These are phyloP conservation scores for Leccinum boreale DNA, from an alignment of 768 basidiomycete species.

Conservation along the genomic window DNA sequence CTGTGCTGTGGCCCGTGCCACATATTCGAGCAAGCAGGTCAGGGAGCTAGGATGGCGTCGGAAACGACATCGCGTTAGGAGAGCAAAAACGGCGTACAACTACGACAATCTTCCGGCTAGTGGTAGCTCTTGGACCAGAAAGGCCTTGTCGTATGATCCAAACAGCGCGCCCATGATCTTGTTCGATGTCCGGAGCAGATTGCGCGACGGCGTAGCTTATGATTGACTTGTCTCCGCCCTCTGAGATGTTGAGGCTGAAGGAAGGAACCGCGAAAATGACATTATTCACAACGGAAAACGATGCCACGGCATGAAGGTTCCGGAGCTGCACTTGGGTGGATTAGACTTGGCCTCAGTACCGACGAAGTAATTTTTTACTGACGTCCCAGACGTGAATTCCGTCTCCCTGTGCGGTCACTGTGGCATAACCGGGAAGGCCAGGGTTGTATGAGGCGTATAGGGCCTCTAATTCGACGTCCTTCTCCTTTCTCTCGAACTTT, in stretches of 20 bases:
- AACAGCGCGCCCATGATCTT: conserved; percentile 47
- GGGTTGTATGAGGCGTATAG: conserved; percentile 18
- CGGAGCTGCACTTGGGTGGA: conserved; percentile 43
- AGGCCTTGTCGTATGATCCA: conserved; percentile 61
- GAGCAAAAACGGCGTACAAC: conserved; percentile 38
- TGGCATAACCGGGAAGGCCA: conserved; percentile 52
- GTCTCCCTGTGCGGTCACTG: conserved; percentile 67
- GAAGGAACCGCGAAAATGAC: conserved; percentile 60
- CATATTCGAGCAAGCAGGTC: conserved; percentile 39
- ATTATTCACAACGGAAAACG: conserved; percentile 68
- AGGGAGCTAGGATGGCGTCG: conserved; percentile 37
- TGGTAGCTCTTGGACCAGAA: conserved; percentile 30
- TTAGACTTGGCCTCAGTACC: conserved; percentile 7
- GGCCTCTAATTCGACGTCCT: not conserved
- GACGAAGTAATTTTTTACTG: conserved; percentile 22
- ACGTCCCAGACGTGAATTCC: conserved; percentile 78
- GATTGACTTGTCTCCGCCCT: conserved; percentile 35
- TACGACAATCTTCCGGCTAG: conserved; percentile 40
- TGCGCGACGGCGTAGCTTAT: conserved; percentile 56
- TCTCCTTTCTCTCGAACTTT: not conserved
- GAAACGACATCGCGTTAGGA: conserved; percentile 3
- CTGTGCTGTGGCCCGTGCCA: conserved; percentile 26
- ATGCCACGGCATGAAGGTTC: conserved; percentile 61
- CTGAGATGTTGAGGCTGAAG: conserved; percentile 37
- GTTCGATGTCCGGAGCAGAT: conserved; percentile 43